Conservation (phyloP, 2,329 filamentous ascomycete genomes). For the Sporothrix phasma region DNA sequence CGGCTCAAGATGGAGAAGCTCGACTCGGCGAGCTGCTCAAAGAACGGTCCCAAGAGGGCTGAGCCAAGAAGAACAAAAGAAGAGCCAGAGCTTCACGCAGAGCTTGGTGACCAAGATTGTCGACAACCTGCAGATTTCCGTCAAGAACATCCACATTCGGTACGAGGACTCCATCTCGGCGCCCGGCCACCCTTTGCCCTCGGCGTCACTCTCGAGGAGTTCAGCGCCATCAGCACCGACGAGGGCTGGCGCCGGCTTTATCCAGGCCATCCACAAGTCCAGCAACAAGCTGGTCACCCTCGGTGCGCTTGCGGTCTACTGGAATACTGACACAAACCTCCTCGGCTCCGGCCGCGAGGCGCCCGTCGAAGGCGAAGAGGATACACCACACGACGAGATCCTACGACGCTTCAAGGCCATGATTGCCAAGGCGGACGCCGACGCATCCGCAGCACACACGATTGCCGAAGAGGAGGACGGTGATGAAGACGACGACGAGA, state of each 20-base stretch:
- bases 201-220: constrained; percentile 85
- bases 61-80: constrained; percentile 90
- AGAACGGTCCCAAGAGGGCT: constrained; percentile 83
- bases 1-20: constrained; percentile 98
- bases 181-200: constrained; percentile 92
- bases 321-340: constrained; percentile 88
- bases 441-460: not conserved
- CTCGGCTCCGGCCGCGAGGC: constrained; percentile 73
- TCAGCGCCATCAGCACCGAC: constrained; percentile 94
- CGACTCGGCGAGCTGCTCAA: constrained; percentile 88
- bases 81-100: constrained; percentile 94
- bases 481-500: constrained; percentile 38
- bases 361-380: constrained; percentile 46
- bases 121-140: constrained; percentile 92
- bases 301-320: constrained; percentile 85
- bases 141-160: constrained; percentile 97
- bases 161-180: constrained; percentile 97
- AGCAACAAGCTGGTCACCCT: constrained; percentile 93
- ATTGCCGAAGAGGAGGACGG: constrained; percentile 28
- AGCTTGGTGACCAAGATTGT: constrained; percentile 93
- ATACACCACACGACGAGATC: constrained; percentile 57
- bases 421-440: constrained; percentile 54
- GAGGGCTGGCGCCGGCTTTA: constrained; percentile 93
- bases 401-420: constrained; percentile 66
- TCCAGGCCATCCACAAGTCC: constrained; percentile 70